These are phyloP conservation scores for Kwoniella dendrophila DNA, from an alignment of 768 basidiomycete species.

Conservation along the genomic window DNA sequence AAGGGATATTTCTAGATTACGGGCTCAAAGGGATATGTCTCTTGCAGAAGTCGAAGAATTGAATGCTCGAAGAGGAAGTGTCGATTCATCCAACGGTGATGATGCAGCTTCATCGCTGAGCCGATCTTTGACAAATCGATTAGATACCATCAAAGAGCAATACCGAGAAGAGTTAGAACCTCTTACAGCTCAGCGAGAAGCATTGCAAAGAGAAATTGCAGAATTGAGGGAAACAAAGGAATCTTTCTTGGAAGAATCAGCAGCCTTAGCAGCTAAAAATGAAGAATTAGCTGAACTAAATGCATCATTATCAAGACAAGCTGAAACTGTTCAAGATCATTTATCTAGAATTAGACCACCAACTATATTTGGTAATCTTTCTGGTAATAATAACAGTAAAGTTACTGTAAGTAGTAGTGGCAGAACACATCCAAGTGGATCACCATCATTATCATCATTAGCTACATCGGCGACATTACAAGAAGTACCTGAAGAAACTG, in stretches of 20 bases:
- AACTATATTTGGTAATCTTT: slow-evolving; percentile 31
- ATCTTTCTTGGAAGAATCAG: slow-evolving; percentile 85
- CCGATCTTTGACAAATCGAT: slow-evolving; percentile 76
- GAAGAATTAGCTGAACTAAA: slow-evolving; percentile 89
- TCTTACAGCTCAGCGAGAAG: slow-evolving; percentile 78
- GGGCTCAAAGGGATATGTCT: slow-evolving; percentile 85
- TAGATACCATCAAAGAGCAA: slow-evolving; percentile 83
- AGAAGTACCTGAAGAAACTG: slow-evolving; percentile 57
- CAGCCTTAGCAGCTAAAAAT: slow-evolving; percentile 84
- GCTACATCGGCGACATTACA: slow-evolving; percentile 49
- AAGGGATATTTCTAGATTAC: slow-evolving; percentile 80
- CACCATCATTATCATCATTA: slow-evolving; percentile 49
- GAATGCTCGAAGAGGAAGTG: slow-evolving; percentile 63
- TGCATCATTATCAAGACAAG: slow-evolving; percentile 75
- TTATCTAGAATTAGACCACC: slow-evolving; percentile 40
- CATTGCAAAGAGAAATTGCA: slow-evolving; percentile 73
- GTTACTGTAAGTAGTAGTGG: not conserved
- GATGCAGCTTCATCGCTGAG: slow-evolving; percentile 53
- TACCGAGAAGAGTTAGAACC: slow-evolving; percentile 85
- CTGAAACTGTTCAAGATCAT: slow-evolving; percentile 62
- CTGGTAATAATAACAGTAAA: not conserved
- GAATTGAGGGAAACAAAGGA: slow-evolving; percentile 86
- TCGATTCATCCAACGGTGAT: slow-evolving; percentile 8
- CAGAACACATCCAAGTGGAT: slow-evolving; percentile 46
- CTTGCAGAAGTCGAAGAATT: slow-evolving; percentile 93